Base-by-base conservation (phyloP, 1,284 basidiomycete genomes). In the Coriolopsis trogii region DNA sequence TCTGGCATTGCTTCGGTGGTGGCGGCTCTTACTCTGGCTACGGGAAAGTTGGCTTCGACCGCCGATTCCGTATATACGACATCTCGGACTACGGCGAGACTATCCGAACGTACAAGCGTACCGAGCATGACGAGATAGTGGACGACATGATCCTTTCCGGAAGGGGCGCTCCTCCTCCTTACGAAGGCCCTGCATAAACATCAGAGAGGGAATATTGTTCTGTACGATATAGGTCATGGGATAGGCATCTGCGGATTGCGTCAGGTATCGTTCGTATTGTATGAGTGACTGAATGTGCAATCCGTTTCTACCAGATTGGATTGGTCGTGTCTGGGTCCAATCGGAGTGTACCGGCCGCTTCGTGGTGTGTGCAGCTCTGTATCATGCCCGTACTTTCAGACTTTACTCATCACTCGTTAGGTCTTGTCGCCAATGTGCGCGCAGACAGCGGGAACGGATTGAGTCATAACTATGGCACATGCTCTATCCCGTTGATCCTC, bases 1-100 rank as follows among this genome's bases (percentile, higher is more conserved):
- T 96, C 3, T 98, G 96, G 95, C 77, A 91, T 61, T 98, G 95
- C 73, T 99, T 99, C 67, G 91, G 91, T 20, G 95, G 95, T 24
- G 95, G 95, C 62, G 87, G 87, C 5, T 91, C 88, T 8, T 97
- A 90, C 64, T 89, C 90, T 21, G 93, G 89, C 13, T 96, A 95
- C 63, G 84, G 92, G 13, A 84, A 82, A 64, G 63, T 87, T 51
- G 90, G 88, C 4, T 95, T 96, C 65, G 90, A 95, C 66, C 82
- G 93, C n/a, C 81, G 94, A 23, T 93, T 95, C 76, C 78, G 94
- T 6, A 74, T 96, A 39, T 96, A 87, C 69, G 83, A 91, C 23
- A 78, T 96, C 44, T 89, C 87, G 3, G 82, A 95, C 52, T 98
- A 82, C 66, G 95, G 95, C 21, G 93, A 96, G 75, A 91, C 82